Conservation (phyloP, 2,329 filamentous ascomycete species). For the Chaetomium olivaceum region DNA sequence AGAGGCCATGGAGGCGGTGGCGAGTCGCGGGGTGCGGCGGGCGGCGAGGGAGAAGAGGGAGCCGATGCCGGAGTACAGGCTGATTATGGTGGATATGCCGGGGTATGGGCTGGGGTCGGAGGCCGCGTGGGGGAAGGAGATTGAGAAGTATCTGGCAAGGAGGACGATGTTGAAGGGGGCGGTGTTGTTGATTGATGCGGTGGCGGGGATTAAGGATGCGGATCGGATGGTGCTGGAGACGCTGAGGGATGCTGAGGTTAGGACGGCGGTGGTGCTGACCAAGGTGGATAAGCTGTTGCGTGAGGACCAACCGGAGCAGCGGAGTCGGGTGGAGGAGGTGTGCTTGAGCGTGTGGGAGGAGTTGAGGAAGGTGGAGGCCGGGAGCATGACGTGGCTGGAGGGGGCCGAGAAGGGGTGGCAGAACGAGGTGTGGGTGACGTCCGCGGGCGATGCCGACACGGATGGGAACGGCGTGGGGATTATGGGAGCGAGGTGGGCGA, state of each 20-base stretch:
- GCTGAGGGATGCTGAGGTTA: conserved; percentile 47
- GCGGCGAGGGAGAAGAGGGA: conserved; percentile 34
- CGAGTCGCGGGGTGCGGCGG: conserved; percentile 28
- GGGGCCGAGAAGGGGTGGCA: conserved; percentile 37
- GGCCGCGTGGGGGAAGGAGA: conserved; percentile 54
- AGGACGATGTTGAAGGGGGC: conserved; percentile 52
- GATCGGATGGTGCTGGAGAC: conserved; percentile 51
- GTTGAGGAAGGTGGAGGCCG: conserved; percentile 33
- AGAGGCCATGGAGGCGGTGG: not conserved
- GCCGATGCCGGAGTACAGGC: conserved; percentile 46
- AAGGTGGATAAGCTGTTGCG: conserved; percentile 54
- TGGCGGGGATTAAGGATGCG: conserved; percentile 52
- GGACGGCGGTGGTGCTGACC: conserved; percentile 55
- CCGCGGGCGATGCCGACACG: conserved; percentile 38
- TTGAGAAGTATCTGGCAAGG: conserved; percentile 52
- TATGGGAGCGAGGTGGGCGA: conserved; percentile 38
- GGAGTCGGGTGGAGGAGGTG: conserved; percentile 26
- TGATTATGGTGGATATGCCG: conserved; percentile 48
- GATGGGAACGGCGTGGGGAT: conserved; percentile 38
- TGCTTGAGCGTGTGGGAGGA: conserved; percentile 38
- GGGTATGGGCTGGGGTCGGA: conserved; percentile 42
- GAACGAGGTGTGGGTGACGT: conserved; percentile 39
- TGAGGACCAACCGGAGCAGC: conserved; percentile 11
- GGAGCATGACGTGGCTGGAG: conserved; percentile 28
- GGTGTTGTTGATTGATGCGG: conserved; percentile 54